These are phyloP conservation scores for Pisolithus albus DNA, from an alignment of 768 basidiomycete genomes.

Conservation along the genomic window DNA sequence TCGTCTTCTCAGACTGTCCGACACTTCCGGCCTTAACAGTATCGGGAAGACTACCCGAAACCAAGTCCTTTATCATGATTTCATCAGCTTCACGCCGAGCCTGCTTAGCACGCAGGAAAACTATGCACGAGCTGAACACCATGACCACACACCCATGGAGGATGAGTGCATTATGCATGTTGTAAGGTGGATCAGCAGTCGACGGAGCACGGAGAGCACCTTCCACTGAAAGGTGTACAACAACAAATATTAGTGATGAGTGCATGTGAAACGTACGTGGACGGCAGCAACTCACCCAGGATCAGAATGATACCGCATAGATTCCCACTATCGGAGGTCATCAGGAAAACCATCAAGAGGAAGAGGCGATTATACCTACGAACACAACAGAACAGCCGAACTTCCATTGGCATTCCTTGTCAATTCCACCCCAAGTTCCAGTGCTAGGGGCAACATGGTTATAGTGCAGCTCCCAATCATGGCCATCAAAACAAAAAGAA, in stretches of 20 bases:
- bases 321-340: conserved; percentile 46
- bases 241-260: not conserved
- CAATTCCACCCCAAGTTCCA: conserved; percentile 76
- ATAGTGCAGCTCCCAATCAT: conserved; percentile 61
- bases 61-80: conserved; percentile 29
- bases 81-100: conserved; percentile 58
- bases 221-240: conserved; percentile 36
- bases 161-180: conserved; percentile 64
- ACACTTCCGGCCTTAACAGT: too few relatives aligned
- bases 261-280: not conserved
- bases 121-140: conserved; percentile 33
- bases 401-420: conserved; percentile 76
- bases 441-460: conserved; percentile 64
- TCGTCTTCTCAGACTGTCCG: too few relatives aligned
- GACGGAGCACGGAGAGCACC: conserved; percentile 58
- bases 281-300: conserved; percentile 38
- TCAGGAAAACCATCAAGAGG: not conserved
- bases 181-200: conserved; percentile 59
- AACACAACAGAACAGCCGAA: conserved; percentile 69
- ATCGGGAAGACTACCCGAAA: too few relatives aligned
- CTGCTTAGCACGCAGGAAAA: conserved; percentile 55
- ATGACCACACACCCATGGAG: conserved; percentile 53
- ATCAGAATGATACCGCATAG: conserved; percentile 55
- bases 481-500: conserved; percentile 59
- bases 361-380: conserved; percentile 35